phyloP scores from a whole-genome alignment of 2,329 filamentous ascomycete species.

The Aspergillus sp. region DNA sequence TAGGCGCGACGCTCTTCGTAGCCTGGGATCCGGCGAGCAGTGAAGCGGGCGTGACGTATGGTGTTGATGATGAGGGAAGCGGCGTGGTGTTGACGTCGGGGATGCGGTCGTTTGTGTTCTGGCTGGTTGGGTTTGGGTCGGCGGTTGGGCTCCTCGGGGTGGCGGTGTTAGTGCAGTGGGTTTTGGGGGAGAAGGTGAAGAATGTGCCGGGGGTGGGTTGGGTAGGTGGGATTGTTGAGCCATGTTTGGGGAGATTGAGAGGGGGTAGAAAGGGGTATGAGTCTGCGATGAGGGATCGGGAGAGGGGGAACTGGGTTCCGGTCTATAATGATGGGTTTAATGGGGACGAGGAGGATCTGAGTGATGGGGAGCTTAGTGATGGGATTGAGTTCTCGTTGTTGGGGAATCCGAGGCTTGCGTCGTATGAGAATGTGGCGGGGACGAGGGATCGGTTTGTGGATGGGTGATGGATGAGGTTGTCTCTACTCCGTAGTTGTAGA shows the following conservation, averaged over 20 bases:
- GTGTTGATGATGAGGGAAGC: background rate
- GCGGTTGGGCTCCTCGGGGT: background rate
- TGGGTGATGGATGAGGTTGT: too few species aligned
- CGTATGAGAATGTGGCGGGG: background rate
- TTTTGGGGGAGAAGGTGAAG: too few species aligned
- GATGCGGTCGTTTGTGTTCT: constrained; percentile 1
- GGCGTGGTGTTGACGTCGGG: background rate
- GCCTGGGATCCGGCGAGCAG: constrained; percentile 20
- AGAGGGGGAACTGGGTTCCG: constrained; percentile 7
- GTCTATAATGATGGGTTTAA: constrained; percentile 3
- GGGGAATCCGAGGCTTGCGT: constrained; percentile 1
- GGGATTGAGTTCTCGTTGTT: constrained; percentile 15
- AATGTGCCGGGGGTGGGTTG: too few species aligned
- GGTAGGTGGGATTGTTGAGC: background rate
- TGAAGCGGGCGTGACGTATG: constrained; percentile 13
- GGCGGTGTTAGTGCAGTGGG: too few species aligned
- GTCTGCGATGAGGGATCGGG: background rate
- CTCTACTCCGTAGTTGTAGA: too few species aligned
- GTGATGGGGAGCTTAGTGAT: constrained; percentile 13
- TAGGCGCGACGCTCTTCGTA: constrained; percentile 19
- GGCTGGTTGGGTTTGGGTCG: constrained; percentile 2
- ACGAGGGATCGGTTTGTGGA: background rate
- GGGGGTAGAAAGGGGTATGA: background rate
- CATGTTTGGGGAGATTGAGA: background rate
- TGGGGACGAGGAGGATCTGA: constrained; percentile 9